phyloP scores from a whole-genome alignment of 108 stramenopile genomes.

The Nannochloropsis salina region DNA sequence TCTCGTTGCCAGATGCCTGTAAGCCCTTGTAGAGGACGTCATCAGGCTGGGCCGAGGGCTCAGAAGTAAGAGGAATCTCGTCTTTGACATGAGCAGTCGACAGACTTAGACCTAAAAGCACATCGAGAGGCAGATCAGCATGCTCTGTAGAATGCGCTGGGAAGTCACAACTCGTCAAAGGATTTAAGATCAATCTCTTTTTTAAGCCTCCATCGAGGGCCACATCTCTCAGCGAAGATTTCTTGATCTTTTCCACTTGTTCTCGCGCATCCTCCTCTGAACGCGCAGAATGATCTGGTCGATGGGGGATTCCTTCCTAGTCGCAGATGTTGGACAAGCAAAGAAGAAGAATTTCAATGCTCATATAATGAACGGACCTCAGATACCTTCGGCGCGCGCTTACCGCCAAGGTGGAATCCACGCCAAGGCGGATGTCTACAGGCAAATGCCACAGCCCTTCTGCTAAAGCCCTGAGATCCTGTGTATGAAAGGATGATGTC shows the following conservation, averaged over 20 bases:
- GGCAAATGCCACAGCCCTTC: background rate
- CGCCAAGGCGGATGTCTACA: background rate
- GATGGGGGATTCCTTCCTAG: no score
- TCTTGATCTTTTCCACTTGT: no score
- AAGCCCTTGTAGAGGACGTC: background rate
- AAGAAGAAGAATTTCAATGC: no score
- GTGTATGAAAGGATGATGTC: background rate
- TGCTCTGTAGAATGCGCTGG: no score
- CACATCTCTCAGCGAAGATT: no score
- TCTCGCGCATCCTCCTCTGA: no score
- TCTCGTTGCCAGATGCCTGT: background rate
- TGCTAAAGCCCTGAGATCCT: background rate
- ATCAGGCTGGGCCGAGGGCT: background rate
- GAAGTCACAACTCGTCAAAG: no score
- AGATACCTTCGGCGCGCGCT: background rate
- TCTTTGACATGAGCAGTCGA: background rate
- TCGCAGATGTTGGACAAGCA: no score
- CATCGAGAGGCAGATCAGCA: background rate
- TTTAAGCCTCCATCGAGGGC: no score
- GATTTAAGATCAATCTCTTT: no score
- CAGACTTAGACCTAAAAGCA: slow-evolving; percentile 10
- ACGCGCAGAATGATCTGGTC: no score
- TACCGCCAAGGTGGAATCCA: slow-evolving; percentile 16
- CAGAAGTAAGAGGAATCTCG: background rate
- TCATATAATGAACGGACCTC: no score